Evolutionary conservation across 352 stramenopile genomes (phyloP).

Genomic region (Pythium inflatum): DNA sequence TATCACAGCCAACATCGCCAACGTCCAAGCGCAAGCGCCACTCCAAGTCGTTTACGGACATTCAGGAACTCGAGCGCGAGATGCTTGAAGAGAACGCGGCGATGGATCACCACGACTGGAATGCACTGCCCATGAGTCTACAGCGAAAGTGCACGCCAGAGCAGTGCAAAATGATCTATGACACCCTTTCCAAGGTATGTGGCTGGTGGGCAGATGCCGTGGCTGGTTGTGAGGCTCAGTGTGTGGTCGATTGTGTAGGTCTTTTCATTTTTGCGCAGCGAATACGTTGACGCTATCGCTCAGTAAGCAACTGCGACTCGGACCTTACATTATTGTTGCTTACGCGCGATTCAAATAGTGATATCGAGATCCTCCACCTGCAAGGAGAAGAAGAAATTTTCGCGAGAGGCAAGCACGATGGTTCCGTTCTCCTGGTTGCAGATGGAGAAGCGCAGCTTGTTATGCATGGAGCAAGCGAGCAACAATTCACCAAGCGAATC

Average conservation of each 20-base stretch:
- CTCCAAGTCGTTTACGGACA: slow-evolving; percentile 75
- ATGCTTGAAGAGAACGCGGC: slow-evolving; percentile 64
- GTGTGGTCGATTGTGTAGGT: no score
- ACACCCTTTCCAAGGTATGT: slow-evolving; percentile 68
- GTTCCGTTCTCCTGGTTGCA: slow-evolving; percentile 77
- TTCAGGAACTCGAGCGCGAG: slow-evolving; percentile 64
- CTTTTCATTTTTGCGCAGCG: slow-evolving; percentile 74
- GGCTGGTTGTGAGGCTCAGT: no score
- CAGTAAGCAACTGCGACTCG: slow-evolving; percentile 30
- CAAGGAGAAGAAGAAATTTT: slow-evolving; percentile 65
- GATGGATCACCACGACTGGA: slow-evolving; percentile 67
- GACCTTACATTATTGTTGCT: neutral
- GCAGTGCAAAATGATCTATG: slow-evolving; percentile 81
- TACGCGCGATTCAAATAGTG: slow-evolving; percentile 30
- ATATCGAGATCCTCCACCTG: slow-evolving; percentile 62
- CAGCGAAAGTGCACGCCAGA: slow-evolving; percentile 65
- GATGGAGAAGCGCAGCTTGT: slow-evolving; percentile 57
- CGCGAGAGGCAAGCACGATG: slow-evolving; percentile 56
- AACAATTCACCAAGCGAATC: slow-evolving; percentile 60
- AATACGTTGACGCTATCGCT: slow-evolving; percentile 66
- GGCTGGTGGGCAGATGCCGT: no score
- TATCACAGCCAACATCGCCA: slow-evolving; percentile 57
- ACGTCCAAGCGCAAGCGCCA: slow-evolving; percentile 78
- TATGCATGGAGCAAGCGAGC: slow-evolving; percentile 53
- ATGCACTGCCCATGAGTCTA: slow-evolving; percentile 62